phyloP scores from a whole-genome alignment of 768 basidiomycete species.

The Tulasnella sp. region DNA sequence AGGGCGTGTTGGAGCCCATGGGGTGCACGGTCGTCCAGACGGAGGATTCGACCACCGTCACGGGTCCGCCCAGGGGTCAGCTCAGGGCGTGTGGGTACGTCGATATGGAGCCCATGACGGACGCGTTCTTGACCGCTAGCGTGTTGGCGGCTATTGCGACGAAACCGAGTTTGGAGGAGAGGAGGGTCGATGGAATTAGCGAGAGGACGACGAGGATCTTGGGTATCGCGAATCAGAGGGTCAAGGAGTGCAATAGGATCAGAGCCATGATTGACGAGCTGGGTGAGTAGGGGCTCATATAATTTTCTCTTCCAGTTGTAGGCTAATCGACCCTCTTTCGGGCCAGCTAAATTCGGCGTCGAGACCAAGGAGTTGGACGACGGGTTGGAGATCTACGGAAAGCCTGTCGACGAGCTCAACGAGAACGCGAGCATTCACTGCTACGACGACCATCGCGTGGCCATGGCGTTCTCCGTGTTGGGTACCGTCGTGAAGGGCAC shows the following conservation, averaged over 20 bases:
- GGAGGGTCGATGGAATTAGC: constrained; percentile 28
- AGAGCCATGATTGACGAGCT: constrained; percentile 93
- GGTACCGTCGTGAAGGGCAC: constrained; percentile 62
- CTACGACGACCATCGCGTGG: constrained; percentile 97
- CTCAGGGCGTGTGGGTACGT: constrained; percentile 76
- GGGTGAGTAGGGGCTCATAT: constrained; percentile 36
- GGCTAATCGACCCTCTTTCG: not conserved
- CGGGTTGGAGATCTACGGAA: constrained; percentile 82
- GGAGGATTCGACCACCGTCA: constrained; percentile 77
- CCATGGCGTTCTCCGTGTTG: constrained; percentile 94
- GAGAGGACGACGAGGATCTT: constrained; percentile 62
- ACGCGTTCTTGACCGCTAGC: constrained; percentile 93
- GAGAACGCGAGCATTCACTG: constrained; percentile 78
- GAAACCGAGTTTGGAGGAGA: constrained; percentile 36
- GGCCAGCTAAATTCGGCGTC: constrained; percentile 86
- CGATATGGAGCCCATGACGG: constrained; percentile 99
- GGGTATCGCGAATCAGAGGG: constrained; percentile 95
- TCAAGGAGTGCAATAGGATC: constrained; percentile 97
- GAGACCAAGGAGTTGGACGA: constrained; percentile 86
- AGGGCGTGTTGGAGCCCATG: constrained; percentile 87
- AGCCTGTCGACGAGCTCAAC: constrained; percentile 48
- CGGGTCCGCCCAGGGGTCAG: constrained; percentile 71
- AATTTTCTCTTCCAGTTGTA: not conserved
- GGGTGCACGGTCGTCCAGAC: constrained; percentile 89
- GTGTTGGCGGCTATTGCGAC: constrained; percentile 78